Evolutionary conservation across 345 rosid genomes (phyloP), one percentile per base, ranked within the genome.

Genomic region (Trapa bicornis): DNA sequence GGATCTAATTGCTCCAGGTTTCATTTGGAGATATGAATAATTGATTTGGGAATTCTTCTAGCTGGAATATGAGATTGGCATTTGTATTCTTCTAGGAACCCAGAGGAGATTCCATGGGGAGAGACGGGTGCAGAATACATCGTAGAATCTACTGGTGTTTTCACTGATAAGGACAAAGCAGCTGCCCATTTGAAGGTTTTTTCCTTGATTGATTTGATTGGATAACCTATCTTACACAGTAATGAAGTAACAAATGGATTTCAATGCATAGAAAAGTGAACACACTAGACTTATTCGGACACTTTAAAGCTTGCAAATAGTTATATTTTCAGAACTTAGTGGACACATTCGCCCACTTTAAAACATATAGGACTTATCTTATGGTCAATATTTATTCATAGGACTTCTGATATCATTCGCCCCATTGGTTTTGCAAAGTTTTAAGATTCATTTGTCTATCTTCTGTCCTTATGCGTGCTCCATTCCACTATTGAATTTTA

Each of bases 21-120:
- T 42, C 45, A 42, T 42, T 4, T 8, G 8, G 8, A 42, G 45
- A 42, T 8, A 8, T 42, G 45, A 42, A 8, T 42, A 8, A 42
- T 42, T 4, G 8, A 42, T 42, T 8, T 8, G 3, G 13, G 9
- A 13, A 8, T 2, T 1, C 29, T 22, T 22, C 29, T 22, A 22
- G 29, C 29, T 22, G 29, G 29, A 22, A 22, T 22, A 22, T 22
- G 29, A 22, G 29, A 22, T 16, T 32, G 39, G 10, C 41, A n/a
- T 29, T 6, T 5, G 11, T 38, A 36, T 39, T n/a, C n/a, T 66
- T 37, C 29, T 56, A 86, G 91, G 53, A 86, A 86, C 68, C 91
- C 91, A 2, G 91, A 83, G 71, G 91, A 86, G 72, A 86, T 82
- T 67, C 91, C 91, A 54, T 86, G 91, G 91, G 85, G 77, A 11